Evolutionary conservation across 768 basidiomycete genomes (phyloP).

Genomic region (Boletus sensibilis): DNA sequence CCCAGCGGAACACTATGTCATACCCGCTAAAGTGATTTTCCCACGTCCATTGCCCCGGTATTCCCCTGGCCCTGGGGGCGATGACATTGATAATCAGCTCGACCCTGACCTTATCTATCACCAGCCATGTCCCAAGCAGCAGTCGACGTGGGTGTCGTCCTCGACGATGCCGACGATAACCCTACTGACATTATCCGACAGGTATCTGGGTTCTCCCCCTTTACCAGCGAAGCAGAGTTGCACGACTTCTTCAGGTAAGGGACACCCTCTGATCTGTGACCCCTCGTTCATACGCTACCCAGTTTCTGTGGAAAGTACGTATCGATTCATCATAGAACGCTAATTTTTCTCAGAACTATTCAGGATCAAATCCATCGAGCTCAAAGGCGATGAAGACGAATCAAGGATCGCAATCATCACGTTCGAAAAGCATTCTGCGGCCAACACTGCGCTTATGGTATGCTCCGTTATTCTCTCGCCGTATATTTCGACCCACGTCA

Average conservation of each 20-base stretch:
- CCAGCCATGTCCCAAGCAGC: conserved; percentile 24
- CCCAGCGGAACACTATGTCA: conserved; percentile 12
- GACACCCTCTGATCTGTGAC: background rate
- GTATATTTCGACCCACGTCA: background rate
- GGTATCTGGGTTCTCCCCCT: conserved; percentile 70
- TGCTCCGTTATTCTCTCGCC: background rate
- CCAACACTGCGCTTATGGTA: conserved; percentile 84
- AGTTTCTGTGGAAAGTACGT: conserved; percentile 88
- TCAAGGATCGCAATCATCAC: conserved; percentile 61
- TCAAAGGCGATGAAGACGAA: conserved; percentile 40
- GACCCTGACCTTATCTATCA: background rate
- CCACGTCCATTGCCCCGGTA: conserved; percentile 1
- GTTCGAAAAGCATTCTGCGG: conserved; percentile 83
- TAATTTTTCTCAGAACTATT: background rate
- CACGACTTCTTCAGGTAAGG: conserved; percentile 79
- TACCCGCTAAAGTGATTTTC: background rate
- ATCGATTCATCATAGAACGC: background rate
- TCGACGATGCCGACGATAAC: background rate
- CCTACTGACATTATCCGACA: conserved; percentile 25
- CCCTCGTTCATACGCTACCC: conserved; percentile 3
- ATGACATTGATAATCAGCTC: background rate
- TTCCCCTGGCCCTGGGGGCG: background rate
- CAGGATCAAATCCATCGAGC: conserved; percentile 69
- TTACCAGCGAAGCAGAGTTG: conserved; percentile 66
- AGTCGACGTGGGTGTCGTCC: conserved; percentile 37